Base-by-base conservation (phyloP, 2,329 filamentous ascomycete species). In the Aspergillus hortae region DNA sequence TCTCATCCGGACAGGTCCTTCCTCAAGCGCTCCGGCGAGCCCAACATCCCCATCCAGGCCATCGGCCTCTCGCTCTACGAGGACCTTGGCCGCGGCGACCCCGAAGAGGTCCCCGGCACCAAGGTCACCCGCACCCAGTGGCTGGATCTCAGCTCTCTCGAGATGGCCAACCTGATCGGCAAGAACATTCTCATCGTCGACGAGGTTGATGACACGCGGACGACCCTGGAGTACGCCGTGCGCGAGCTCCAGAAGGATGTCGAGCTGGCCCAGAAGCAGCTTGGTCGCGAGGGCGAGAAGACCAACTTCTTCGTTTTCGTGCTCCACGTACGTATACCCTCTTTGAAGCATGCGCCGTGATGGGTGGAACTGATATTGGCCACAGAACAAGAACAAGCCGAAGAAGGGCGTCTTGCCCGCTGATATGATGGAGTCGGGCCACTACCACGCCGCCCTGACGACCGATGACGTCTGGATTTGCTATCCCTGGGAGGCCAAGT, bases 31-130 rank as follows among this genome's bases (percentile, higher is more conserved):
- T 81, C 89, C 54, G 90, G 88, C 63, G 83, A 80, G 56, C 86
- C 91, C 74, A 99, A 99, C 79, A 99, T 99, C 67, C 92, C 94
- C 61, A 99, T 99, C 75, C 94, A 99, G 81, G 94, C 94, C 59
- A 99, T 99, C 72, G 94, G 94, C 45, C 87, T 99, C 59, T 97
- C 92, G 19, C 86, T 99, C 51, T 99, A 99, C 80, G 94, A 99
- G 77, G 81, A 85, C 57, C 87, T 97, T 44, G 78, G 78, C 54
- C 79, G 80, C 57, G 80, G 82, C 53, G 77, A 77, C 47, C 76
- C 79, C 52, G 80, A 90, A 66, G 94, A 99, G 76, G 77, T 81
- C 57, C 87, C 88, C 41, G 92, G 92, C 61, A 96, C 90, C 60
- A 94, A 95, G 77, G 94, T 99, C 63, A 97, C 90, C 40, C 89